phyloP scores from a whole-genome alignment of 1,284 basidiomycete genomes.

The Chalciporus sp. region DNA sequence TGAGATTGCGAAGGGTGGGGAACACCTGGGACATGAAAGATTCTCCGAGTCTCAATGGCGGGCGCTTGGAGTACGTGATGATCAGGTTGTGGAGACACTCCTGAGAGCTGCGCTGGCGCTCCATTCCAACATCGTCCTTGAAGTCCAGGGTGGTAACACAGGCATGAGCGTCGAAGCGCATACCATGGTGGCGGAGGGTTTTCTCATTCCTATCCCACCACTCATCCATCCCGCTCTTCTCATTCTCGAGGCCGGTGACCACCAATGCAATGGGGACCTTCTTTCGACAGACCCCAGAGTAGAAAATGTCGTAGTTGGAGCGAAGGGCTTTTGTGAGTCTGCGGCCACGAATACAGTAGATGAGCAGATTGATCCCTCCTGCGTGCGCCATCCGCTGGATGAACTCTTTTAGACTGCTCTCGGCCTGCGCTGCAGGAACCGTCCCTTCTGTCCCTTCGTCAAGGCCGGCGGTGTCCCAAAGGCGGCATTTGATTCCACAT shows the following conservation, averaged over 20 bases:
- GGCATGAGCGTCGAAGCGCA: constrained; percentile 10
- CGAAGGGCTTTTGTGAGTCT: constrained; percentile 16
- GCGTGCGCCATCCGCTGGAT: constrained; percentile 1
- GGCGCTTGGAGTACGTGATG: no score
- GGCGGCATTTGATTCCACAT: background rate
- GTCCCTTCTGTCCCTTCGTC: constrained; percentile 1
- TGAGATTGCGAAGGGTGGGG: no score
- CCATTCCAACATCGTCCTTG: no score
- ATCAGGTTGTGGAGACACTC: no score
- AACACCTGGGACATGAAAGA: no score
- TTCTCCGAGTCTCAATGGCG: no score
- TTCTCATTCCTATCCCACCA: no score
- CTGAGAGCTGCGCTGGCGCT: no score
- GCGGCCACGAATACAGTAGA: constrained; percentile 33
- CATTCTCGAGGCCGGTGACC: constrained; percentile 7
- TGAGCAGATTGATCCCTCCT: constrained; percentile 33
- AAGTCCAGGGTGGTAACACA: constrained; percentile 9
- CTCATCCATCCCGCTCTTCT: no score
- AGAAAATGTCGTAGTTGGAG: constrained; percentile 25
- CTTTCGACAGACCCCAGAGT: constrained; percentile 12
- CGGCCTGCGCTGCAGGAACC: constrained; percentile 10
- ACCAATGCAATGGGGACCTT: constrained; percentile 19
- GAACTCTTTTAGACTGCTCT: constrained; percentile 4
- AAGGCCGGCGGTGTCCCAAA: constrained; percentile 6
- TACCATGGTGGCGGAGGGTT: no score